Percentiles rank a stretch among this genome's conserved stretches.
Conservation (phyloP, 345 rosid species). For the Durio zibethinus region DNA sequence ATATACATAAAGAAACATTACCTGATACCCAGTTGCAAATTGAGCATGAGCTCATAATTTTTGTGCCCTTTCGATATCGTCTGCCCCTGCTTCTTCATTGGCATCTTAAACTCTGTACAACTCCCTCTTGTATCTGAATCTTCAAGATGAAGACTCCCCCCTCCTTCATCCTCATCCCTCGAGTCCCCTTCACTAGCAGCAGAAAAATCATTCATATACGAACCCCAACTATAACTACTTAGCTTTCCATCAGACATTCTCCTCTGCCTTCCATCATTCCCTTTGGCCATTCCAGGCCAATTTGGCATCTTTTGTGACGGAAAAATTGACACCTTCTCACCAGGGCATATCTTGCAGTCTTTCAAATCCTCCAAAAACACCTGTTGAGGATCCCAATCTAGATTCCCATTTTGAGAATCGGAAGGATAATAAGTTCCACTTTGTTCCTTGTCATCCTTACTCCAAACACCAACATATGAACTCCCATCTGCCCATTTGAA, state of each 20-base stretch:
- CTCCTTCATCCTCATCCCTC: slow-evolving; percentile 42
- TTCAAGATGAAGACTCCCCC: slow-evolving; percentile 40
- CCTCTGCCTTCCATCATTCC: slow-evolving; percentile 37
- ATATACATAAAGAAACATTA: slow-evolving; percentile 12
- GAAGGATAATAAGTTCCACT: slow-evolving; percentile 86
- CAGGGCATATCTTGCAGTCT: slow-evolving; percentile 55
- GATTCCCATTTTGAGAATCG: slow-evolving; percentile 36
- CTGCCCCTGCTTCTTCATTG: slow-evolving; percentile 75
- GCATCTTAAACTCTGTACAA: slow-evolving; percentile 38
- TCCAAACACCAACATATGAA: slow-evolving; percentile 90
- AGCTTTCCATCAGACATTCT: slow-evolving; percentile 73
- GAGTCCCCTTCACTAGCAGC: slow-evolving; percentile 32
- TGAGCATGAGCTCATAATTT: slow-evolving; percentile 97
- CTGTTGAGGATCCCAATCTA: slow-evolving; percentile 83
- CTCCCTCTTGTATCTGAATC: slow-evolving; percentile 35
- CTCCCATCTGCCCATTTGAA: slow-evolving; percentile 71
- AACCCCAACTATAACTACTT: slow-evolving; percentile 38
- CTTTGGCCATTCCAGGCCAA: slow-evolving; percentile 45
- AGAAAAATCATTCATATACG: slow-evolving; percentile 26
- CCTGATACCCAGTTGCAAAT: slow-evolving; percentile 97
- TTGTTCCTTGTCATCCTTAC: slow-evolving; percentile 68
- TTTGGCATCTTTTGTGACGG: slow-evolving; percentile 84
- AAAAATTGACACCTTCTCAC: slow-evolving; percentile 56
- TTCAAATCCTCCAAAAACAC: slow-evolving; percentile 49
- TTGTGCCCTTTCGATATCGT: slow-evolving; percentile 91